Evolutionary conservation across 2,329 filamentous ascomycete species (phyloP).

Genomic region (Myriosclerotinia curreyana): DNA sequence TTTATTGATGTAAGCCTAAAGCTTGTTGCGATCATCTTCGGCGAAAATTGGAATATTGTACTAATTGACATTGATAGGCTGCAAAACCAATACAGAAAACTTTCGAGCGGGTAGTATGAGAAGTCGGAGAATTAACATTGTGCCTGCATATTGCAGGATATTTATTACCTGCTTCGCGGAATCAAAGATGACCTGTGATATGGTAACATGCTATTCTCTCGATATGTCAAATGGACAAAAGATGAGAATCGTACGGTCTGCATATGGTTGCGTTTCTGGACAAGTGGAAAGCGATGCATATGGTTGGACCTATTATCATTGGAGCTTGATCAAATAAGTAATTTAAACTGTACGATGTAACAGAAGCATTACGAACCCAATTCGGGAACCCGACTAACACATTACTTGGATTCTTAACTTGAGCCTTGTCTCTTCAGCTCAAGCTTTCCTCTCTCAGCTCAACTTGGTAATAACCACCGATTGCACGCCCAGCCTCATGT

Average conservation of each 20-base stretch:
- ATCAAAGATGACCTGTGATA: neutral
- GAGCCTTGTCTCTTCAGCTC: neutral
- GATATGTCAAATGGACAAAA: neutral
- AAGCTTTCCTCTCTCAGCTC: conserved; percentile 6
- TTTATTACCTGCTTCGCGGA: neutral
- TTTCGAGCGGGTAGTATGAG: conserved; percentile 65
- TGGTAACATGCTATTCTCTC: neutral
- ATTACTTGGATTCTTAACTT: neutral
- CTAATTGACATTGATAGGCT: conserved; percentile 52
- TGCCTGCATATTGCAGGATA: neutral
- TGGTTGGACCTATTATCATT: neutral
- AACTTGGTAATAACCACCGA: conserved; percentile 12
- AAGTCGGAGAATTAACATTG: neutral
- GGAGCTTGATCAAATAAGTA: neutral
- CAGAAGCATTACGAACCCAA: neutral
- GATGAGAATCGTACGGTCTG: neutral
- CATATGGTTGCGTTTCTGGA: neutral
- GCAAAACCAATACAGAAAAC: conserved; percentile 85
- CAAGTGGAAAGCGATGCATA: neutral
- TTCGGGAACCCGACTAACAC: conserved; percentile 5
- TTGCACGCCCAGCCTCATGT: neutral
- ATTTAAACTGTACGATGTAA: neutral
- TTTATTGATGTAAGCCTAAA: conserved; percentile 72
- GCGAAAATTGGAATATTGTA: conserved; percentile 1
- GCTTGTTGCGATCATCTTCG: neutral